Evolutionary conservation across 331 rosid genomes (phyloP).

Genomic region (Rhamnella rubrinervis): DNA sequence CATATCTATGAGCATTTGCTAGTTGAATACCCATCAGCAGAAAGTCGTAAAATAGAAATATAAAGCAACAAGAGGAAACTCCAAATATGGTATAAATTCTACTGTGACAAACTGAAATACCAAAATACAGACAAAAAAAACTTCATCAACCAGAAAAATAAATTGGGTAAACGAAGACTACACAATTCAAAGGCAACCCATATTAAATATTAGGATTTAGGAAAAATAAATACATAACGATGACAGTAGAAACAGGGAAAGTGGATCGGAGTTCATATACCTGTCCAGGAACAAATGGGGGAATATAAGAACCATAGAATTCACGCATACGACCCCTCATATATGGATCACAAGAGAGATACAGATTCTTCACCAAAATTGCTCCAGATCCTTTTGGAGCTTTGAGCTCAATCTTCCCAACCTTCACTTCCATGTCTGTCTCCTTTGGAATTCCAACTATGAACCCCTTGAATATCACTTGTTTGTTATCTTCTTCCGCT

Average conservation of each 20-base stretch:
- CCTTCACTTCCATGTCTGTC: slow-evolving; percentile 57
- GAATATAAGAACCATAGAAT: slow-evolving; percentile 63
- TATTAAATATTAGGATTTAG: no score
- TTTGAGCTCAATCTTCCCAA: slow-evolving; percentile 29
- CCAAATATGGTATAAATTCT: no score
- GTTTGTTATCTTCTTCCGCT: slow-evolving; percentile 51
- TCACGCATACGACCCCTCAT: slow-evolving; percentile 96
- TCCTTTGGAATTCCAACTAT: slow-evolving; percentile 56
- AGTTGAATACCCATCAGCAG: no score
- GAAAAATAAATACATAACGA: background rate
- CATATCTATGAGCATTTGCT: no score
- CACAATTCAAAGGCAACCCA: no score
- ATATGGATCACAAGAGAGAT: slow-evolving; percentile 87
- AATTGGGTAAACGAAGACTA: no score
- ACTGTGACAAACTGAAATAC: no score
- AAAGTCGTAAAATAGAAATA: no score
- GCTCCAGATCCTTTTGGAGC: slow-evolving; percentile 42
- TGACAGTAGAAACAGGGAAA: background rate
- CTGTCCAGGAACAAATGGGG: slow-evolving; percentile 68
- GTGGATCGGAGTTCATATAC: slow-evolving; percentile 16
- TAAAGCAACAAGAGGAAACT: no score
- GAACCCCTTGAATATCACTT: slow-evolving; percentile 60
- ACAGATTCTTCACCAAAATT: slow-evolving; percentile 71
- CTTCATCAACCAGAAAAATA: no score
- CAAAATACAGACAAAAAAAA: no score